Base-by-base conservation (phyloP, 257 asterid genomes). In the Solanum chiquidenum region DNA sequence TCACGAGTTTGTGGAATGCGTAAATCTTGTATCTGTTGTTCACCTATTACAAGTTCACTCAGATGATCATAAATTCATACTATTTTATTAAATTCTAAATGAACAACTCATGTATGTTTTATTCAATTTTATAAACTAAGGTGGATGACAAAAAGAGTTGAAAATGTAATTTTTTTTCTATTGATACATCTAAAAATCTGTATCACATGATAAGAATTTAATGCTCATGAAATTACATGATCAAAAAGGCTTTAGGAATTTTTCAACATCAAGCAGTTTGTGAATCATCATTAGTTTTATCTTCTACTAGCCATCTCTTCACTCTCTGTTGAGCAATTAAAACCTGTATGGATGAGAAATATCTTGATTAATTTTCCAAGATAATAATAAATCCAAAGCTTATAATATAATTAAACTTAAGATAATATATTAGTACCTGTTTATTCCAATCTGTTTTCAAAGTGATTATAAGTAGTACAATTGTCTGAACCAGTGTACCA, bases 381-480 rank as follows among this genome's bases (percentile, higher is more conserved):
- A 14, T 18, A 68, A 27, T 27, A 68, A 52, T 21, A 83, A 66
- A 5, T 12, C 82, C 3, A 52, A 6, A 42, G 42, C 14, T 38
- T 23, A 58, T 58, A 18, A 74, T 74, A 37, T 71, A 27, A 9
- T 11, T n/a, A 38, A 23, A 14, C 6, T 27, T 2, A 37, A 27
- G 13, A 85, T 37, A 31, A 64, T 10, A 25, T 9, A 5, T 10
- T 12, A 10, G 9, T 86, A 91, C 94, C 91, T 93, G 93, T 87
- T 86, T 88, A 37, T 92, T 92, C 96, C 94, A 93, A 66, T 93
- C 93, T 2, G 92, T 92, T 73, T 71, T 90, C 77, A 84, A 92
- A 37, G 94, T 92, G 46, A 92, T 87, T 85, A 88, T 18, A 20
- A 88, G 79, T 13, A 92, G 93, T n/a, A 91, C 87, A 8, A 37